These are phyloP conservation scores for Solanum raphanifolium DNA, from an alignment of 257 asterid species.

Conservation along the genomic window DNA sequence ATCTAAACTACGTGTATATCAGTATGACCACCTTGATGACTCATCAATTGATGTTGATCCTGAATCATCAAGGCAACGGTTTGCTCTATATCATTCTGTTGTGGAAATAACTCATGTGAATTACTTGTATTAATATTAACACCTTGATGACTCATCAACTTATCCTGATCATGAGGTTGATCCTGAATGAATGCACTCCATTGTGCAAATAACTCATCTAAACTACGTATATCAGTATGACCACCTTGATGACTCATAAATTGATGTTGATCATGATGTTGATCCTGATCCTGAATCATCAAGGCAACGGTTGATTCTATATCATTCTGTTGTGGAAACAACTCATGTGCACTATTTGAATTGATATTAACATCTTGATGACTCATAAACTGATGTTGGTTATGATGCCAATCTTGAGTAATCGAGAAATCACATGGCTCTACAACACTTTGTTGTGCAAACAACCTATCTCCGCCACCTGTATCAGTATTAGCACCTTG, in stretches of 20 bases:
- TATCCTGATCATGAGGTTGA: not conserved
- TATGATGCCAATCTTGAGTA: not conserved
- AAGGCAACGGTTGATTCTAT: not conserved
- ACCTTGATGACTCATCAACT: conserved; percentile 16
- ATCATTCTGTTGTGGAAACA: not conserved
- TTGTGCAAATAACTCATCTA: not conserved
- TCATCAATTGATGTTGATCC: not conserved
- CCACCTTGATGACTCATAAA: conserved; percentile 19
- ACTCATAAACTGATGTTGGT: conserved; percentile 1
- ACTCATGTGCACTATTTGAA: conserved; percentile 42
- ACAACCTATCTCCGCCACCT: conserved; percentile 45
- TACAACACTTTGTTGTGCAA: not conserved
- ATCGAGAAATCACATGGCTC: not conserved
- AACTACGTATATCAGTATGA: conserved; percentile 19
- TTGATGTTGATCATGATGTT: not conserved
- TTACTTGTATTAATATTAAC: conserved; percentile 28
- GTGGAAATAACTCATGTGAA: conserved; percentile 38
- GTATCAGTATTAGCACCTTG: conserved; percentile 23
- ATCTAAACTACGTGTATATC: conserved; percentile 17
- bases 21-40: conserved; percentile 18
- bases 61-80: not conserved
- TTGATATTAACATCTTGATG: conserved; percentile 28
- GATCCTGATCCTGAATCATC: not conserved
- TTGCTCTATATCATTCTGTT: too few relatives aligned
- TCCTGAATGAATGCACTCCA: not conserved